phyloP scores from a whole-genome alignment of 352 stramenopile genomes.

The Phytophthora litchii region DNA sequence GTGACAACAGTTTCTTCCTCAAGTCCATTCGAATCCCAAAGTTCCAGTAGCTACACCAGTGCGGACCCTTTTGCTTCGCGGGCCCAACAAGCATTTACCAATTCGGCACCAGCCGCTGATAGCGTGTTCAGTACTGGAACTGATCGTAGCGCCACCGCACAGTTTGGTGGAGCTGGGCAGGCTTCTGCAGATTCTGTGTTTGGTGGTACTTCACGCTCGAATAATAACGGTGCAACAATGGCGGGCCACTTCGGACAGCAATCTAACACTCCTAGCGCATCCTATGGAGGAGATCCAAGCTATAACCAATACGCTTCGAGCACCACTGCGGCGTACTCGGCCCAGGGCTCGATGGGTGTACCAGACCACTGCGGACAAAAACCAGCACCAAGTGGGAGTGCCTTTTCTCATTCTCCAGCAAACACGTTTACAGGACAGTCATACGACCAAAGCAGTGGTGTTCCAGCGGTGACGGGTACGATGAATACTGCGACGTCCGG shows the following conservation, averaged over 20 bases:
- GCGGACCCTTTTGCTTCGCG: constrained; percentile 30
- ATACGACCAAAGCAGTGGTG: constrained; percentile 17
- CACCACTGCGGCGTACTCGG: constrained; percentile 8
- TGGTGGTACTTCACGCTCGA: constrained; percentile 17
- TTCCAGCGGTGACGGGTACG: constrained; percentile 1
- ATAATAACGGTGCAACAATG: constrained; percentile 4
- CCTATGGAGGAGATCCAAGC: constrained; percentile 19
- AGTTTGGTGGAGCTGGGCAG: constrained; percentile 32
- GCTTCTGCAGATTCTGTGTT: constrained; percentile 35
- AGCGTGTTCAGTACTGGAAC: constrained; percentile 18
- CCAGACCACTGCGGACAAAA: constrained; percentile 14
- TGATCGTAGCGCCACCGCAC: constrained; percentile 12
- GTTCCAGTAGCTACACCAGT: constrained; percentile 15
- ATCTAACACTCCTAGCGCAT: constrained; percentile 10
- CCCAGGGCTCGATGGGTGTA: constrained; percentile 13
- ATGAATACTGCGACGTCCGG: constrained; percentile 3
- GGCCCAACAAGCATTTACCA: constrained; percentile 33
- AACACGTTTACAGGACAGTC: constrained; percentile 16
- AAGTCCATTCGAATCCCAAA: constrained; percentile 26
- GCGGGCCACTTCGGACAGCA: constrained; percentile 27
- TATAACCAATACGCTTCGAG: constrained; percentile 23
- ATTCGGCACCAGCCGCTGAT: constrained; percentile 18
- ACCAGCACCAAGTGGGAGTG: constrained; percentile 3
- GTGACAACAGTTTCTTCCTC: constrained; percentile 9
- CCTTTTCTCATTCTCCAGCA: constrained; percentile 9